Evolutionary conservation across 805 yeast species (phyloP), one percentile per base, ranked within the genome.

Genomic region (Candida michaelii): DNA sequence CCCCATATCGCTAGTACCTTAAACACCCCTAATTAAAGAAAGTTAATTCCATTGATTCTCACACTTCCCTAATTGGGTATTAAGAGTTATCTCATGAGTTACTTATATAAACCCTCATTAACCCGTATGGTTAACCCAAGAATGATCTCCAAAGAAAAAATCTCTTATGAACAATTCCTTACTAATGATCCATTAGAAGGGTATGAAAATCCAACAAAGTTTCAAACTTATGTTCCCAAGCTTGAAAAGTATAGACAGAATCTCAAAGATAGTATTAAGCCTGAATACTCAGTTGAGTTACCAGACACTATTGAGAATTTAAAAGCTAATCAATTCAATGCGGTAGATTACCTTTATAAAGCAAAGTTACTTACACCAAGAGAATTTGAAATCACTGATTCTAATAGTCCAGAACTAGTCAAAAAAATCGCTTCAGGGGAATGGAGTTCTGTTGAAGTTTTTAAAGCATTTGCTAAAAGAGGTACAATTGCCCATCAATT

Each of bases 401-500:
- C 64, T 15, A 52, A 65, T 1, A 62, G 60, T 12, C 49, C 51
- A n/a, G 51, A 44, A n/a, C 54, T 70, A 39, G 53, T 55, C 7
- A 49, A 46, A 16, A 57, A 62, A 31, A 59, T 69, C 30, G 65
- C 71, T 14, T 43, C 37, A 15, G 67, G 69, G 8, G 59, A 61
- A 40, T 58, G 62, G 44, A 45, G 64, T 4, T 40, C 67, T 1
- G 73, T 65, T 3, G 60, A 65, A 40, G 73, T 66, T n/a, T 63
- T 60, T 46, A 61, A 65, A 48, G 73, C 75, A 1, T 70, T 61
- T 53, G 72, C 73, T 16, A 65, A 65, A 38, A 59, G 74, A 52
- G 73, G 69, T 11, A 56, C 63, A n/a, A 65, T 70, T 43, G 64
- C 66, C n/a, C 74, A 70, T 39, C 75, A 70, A 48, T 60, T 70